Base-by-base conservation (phyloP, 2,329 filamentous ascomycete species). In the Talaromyces rugulosus region DNA sequence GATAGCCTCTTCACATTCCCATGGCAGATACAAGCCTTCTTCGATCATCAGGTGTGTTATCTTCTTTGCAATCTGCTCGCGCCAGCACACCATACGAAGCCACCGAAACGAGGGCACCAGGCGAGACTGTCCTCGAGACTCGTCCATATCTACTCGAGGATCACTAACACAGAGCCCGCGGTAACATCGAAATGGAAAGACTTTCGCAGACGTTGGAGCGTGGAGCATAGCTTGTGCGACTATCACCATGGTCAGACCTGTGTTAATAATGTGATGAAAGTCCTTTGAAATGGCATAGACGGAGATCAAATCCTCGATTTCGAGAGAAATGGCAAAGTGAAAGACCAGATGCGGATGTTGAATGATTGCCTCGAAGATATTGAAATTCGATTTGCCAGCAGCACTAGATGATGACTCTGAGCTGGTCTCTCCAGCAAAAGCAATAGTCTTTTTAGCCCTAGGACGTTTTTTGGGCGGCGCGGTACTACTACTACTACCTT, bases 131-230 rank as follows among this genome's bases (percentile, higher is more conserved):
- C 4, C 71, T 67, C 59, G 61, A 60, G 56, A 66, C 70, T 27
- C 69, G 66, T 61, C 68, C 63, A 47, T 65, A 66, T 58, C 23
- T 18, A 58, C 30, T 0, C 77, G 75, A 0, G 89, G 89, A 69
- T 92, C 89, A 1, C 71, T 79, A 61, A 88, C 82, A 70, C 85
- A 85, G 5, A 87, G 77, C 0, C 73, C 71, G 2, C 74, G 74
- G 74, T 89, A 92, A 56, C 85, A 80, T 7, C 79, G 77, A 78
- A 85, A 89, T 18, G 81, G 81, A 72, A 89, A 92, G 63, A 87
- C 78, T 16, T 71, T 71, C 1, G 81, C 79, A 0, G 87, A 82
- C 33, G 84, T 77, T 0, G 85, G 84, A 1, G 85, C 84, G 68
- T 82, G 82, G 59, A 77, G 69, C 1, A 73, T 72, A 1, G 86